Percentiles rank a stretch among this genome's conserved stretches.
Evolutionary conservation across 1,284 basidiomycete genomes (phyloP).

Genomic region (Ganoderma boninense): DNA sequence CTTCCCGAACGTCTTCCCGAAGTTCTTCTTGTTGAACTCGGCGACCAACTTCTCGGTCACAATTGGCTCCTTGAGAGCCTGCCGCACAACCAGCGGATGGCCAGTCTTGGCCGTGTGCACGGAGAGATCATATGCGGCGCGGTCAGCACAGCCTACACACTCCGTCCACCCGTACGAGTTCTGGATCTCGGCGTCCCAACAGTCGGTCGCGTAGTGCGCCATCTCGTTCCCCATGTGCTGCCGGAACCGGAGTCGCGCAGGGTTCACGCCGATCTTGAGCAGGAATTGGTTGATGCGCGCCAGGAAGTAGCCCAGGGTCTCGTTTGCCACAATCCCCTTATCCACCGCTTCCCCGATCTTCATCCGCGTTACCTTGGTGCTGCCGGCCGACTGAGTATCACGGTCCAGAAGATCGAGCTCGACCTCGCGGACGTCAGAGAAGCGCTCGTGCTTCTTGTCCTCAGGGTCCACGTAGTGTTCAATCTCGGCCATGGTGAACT

Average conservation of each 20-base stretch:
- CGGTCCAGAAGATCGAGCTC: constrained; percentile 85
- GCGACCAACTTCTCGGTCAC: constrained; percentile 78
- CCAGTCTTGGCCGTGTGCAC: constrained; percentile 69
- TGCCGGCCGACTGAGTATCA: constrained; percentile 83
- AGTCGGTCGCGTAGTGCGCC: constrained; percentile 99
- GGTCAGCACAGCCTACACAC: constrained; percentile 99
- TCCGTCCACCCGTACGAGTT: constrained; percentile 98
- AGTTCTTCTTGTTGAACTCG: constrained; percentile 87
- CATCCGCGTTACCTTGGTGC: constrained; percentile 72
- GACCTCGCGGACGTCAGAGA: constrained; percentile 83
- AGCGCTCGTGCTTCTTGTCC: constrained; percentile 90
- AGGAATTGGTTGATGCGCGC: constrained; percentile 94
- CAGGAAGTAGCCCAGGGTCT: constrained; percentile 98
- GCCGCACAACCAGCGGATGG: constrained; percentile 81
- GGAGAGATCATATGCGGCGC: constrained; percentile 91
- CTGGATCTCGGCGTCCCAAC: constrained; percentile 99
- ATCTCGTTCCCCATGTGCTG: constrained; percentile 99
- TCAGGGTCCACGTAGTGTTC: constrained; percentile 98
- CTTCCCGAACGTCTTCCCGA: constrained; percentile 92
- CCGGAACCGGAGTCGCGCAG: constrained; percentile 87
- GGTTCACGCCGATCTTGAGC: constrained; percentile 92
- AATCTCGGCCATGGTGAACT: constrained; percentile 99
- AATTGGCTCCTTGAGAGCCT: constrained; percentile 86
- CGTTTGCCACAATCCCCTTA: constrained; percentile 90
- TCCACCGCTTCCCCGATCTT: constrained; percentile 91